Base-by-base conservation (phyloP, 805 yeast species). In the Tetrapisispora arboricola region DNA sequence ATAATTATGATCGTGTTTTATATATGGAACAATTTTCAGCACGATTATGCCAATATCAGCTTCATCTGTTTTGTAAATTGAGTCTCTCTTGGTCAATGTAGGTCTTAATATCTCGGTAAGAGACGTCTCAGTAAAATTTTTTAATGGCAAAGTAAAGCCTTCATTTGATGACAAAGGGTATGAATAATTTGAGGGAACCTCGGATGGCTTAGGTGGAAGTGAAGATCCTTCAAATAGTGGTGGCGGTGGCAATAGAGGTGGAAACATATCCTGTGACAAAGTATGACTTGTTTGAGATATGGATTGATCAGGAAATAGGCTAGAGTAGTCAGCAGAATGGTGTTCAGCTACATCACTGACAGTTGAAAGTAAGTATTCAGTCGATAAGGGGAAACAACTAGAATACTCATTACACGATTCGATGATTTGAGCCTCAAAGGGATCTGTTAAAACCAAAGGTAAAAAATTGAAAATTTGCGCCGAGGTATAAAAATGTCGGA, bases 401-500 rank as follows among this genome's bases (percentile, higher is more conserved):
- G 28, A 6, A 6, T 34, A 13, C 8, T 15, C 22, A 9, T 13
- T 9, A 13, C 37, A 34, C 9, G 28, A 16, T 24, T 34, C 37
- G 5, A 22, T 12, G 5, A 24, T 21, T 11, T 24, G 1, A 7
- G 37, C 29, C 3, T 9, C 6, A 50, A 84, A 78, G 38, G 94
- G 87, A 53, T 63, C 71, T 1, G 69, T 64, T 44, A 88, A 65
- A 15, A 82, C 82, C 24, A 61, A 60, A 12, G 96, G 96, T 53
- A 90, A 70, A 60, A 79, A 86, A 54, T 70, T 78, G 50, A 56
- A 62, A 21, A 66, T 71, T 29, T 80, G 90, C 30, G 75, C 82
- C 49, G 94, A 84, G 48, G 97, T 88, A 58, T 70, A 85, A 44
- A 92, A 83, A 54, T 88, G 78, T 49, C 69, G 83, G 48, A 74